Percentiles rank a stretch among this genome's conserved stretches.
These are phyloP conservation scores for Chrysanthemum makinoi DNA, from an alignment of 129 eudicot genomes.

Conservation along the genomic window DNA sequence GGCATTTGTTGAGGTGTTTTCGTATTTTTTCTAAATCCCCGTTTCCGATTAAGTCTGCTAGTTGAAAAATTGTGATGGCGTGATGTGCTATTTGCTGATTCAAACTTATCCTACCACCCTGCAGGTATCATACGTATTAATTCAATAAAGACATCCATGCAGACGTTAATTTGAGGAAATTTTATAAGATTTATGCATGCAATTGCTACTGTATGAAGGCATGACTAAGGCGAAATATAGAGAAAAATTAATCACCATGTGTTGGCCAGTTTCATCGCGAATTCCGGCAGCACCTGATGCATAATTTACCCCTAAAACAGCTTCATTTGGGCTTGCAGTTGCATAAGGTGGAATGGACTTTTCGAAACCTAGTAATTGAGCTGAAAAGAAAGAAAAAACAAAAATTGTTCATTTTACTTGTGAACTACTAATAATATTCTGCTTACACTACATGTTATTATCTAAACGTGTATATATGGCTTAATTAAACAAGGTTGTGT, in stretches of 20 bases:
- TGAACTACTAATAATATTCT: no score
- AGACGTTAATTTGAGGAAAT: background rate
- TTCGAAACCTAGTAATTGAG: conserved; percentile 48
- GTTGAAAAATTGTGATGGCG: conserved; percentile 21
- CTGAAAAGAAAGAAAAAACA: conserved; percentile 21
- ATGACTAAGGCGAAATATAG: background rate
- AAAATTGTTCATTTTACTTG: no score
- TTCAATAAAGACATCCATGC: conserved; percentile 1
- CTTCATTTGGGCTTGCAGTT: conserved; percentile 15
- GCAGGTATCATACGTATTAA: background rate
- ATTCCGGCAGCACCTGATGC: conserved; percentile 66
- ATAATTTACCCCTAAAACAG: conserved; percentile 43
- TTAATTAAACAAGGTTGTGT: no score
- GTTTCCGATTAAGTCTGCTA: conserved; percentile 33
- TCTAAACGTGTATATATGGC: no score
- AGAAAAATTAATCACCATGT: conserved; percentile 29
- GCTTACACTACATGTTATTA: no score
- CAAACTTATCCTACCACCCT: conserved; percentile 44
- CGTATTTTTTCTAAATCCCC: background rate
- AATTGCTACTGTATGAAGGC: background rate
- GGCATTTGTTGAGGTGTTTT: conserved; percentile 42
- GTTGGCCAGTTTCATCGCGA: conserved; percentile 38
- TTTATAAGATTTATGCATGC: background rate
- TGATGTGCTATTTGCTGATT: conserved; percentile 39
- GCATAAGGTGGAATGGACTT: conserved; percentile 46